Percentiles rank a stretch among this genome's conserved stretches.
Evolutionary conservation across 495 filamentous ascomycete species (phyloP).

Genomic region (Usnea hakonensis): DNA sequence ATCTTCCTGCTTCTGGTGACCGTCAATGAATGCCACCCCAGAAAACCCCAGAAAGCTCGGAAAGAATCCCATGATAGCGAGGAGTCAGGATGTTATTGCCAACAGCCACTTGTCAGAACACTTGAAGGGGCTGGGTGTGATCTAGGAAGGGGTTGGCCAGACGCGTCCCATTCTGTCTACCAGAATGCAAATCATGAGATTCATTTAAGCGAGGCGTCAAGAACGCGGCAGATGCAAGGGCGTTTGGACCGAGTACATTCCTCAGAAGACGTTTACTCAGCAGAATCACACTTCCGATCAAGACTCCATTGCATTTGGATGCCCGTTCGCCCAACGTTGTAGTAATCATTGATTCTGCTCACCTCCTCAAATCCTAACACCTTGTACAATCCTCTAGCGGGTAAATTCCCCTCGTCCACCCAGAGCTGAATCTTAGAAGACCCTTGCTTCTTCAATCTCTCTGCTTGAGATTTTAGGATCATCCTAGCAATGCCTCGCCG

Average conservation of each 20-base stretch:
- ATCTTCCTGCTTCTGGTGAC: background rate
- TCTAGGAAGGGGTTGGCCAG: background rate
- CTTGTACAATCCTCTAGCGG: slow-evolving; percentile 44
- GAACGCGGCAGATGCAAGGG: slow-evolving; percentile 11
- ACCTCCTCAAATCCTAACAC: slow-evolving; percentile 45
- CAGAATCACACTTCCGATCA: slow-evolving; percentile 12
- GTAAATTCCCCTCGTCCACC: slow-evolving; percentile 49
- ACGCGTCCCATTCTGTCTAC: slow-evolving; percentile 9
- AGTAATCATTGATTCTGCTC: slow-evolving; percentile 48
- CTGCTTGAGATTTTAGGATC: slow-evolving; percentile 42
- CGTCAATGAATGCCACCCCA: background rate
- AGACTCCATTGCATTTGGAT: slow-evolving; percentile 48
- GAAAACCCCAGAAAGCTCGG: background rate
- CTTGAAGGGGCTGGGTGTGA: no score
- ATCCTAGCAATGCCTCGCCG: slow-evolving; percentile 45
- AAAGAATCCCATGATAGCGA: background rate
- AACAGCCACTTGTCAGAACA: background rate
- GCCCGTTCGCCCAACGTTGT: slow-evolving; percentile 47
- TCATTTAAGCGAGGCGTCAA: background rate
- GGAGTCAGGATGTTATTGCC: background rate
- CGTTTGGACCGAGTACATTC: slow-evolving; percentile 9
- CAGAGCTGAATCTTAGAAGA: slow-evolving; percentile 51
- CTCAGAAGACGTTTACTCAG: no score
- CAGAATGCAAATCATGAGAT: slow-evolving; percentile 9
- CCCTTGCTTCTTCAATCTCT: slow-evolving; percentile 43